Evolutionary conservation across 176 grass and related monocot species (phyloP).

Genomic region (Zoysia pacifica): DNA sequence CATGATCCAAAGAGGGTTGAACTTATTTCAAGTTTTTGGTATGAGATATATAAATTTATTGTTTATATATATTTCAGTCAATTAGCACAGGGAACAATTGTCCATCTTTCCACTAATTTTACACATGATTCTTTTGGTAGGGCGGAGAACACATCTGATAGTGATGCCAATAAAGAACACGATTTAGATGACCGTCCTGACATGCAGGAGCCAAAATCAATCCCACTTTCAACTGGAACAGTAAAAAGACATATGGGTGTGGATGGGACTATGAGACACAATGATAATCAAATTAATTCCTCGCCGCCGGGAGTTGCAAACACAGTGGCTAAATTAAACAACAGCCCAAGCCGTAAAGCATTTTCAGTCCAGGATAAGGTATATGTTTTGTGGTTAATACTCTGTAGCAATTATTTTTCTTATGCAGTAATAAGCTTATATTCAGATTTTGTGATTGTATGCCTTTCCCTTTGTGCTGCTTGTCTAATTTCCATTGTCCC

Average conservation of each 20-base stretch:
- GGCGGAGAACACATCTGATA: slow-evolving; percentile 65
- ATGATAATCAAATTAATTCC: slow-evolving; percentile 43
- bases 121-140: slow-evolving; percentile 48
- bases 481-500: slow-evolving; percentile 11
- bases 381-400: slow-evolving; percentile 18
- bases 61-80: slow-evolving; percentile 8
- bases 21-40: slow-evolving; percentile 64
- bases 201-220: slow-evolving; percentile 41
- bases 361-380: slow-evolving; percentile 99
- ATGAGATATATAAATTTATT: slow-evolving; percentile 32
- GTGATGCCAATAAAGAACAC: slow-evolving; percentile 61
- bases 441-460: slow-evolving; percentile 3
- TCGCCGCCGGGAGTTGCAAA: slow-evolving; percentile 26
- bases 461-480: neutral
- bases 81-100: neutral
- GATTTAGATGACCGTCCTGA: slow-evolving; percentile 52
- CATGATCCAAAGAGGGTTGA: slow-evolving; percentile 76
- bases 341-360: slow-evolving; percentile 73
- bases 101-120: slow-evolving; percentile 9
- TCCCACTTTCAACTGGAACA: slow-evolving; percentile 42
- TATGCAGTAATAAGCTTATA: slow-evolving; percentile 1
- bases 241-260: slow-evolving; percentile 37
- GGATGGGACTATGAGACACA: slow-evolving; percentile 46
- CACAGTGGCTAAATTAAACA: slow-evolving; percentile 53
- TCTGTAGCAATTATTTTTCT: slow-evolving; percentile 2